Conservation (phyloP, 2,329 filamentous ascomycete species). For the Domatiomyces globalis region DNA sequence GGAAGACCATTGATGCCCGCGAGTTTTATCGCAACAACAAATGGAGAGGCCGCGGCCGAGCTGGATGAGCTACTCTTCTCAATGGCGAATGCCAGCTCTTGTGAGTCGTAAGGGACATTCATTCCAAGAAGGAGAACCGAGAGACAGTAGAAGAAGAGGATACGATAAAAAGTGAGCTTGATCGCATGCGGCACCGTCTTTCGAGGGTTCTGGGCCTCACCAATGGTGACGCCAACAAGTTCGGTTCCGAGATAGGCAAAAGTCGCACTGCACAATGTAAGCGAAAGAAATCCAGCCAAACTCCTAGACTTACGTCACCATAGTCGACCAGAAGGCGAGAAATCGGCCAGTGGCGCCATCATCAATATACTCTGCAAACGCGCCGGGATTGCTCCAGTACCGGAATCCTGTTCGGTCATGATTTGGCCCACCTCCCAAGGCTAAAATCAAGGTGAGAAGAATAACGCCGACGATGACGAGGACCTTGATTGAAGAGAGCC, state of each 20-base stretch:
- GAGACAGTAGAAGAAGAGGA: conserved; percentile 65
- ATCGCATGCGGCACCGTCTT: conserved; percentile 64
- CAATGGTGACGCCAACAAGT: conserved; percentile 63
- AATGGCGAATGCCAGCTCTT: conserved; percentile 45
- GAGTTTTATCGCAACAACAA: conserved; percentile 49
- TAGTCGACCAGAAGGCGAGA: conserved; percentile 52
- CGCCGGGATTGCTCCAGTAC: conserved; percentile 51
- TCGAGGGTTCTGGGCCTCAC: conserved; percentile 66
- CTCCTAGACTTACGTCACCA: conserved; percentile 22
- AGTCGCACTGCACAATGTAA: conserved; percentile 58
- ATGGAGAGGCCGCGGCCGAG: conserved; percentile 45
- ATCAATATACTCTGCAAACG: conserved; percentile 37
- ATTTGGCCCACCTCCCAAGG: conserved; percentile 51
- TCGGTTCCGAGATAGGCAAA: conserved; percentile 70
- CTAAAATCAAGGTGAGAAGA: conserved; percentile 48
- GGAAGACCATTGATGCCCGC: conserved; percentile 41
- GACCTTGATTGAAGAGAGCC: conserved; percentile 52
- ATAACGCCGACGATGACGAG: conserved; percentile 53
- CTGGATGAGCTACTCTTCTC: conserved; percentile 22
- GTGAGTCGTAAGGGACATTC: conserved; percentile 57
- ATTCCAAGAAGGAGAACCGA: conserved; percentile 63
- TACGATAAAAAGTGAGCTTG: conserved; percentile 68
- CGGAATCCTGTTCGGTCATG: conserved; percentile 49
- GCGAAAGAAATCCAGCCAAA: conserved; percentile 42
- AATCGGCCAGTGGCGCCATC: conserved; percentile 39